Base-by-base conservation (phyloP, 1,284 basidiomycete genomes). In the Cutaneotrichosporon mucoides region DNA sequence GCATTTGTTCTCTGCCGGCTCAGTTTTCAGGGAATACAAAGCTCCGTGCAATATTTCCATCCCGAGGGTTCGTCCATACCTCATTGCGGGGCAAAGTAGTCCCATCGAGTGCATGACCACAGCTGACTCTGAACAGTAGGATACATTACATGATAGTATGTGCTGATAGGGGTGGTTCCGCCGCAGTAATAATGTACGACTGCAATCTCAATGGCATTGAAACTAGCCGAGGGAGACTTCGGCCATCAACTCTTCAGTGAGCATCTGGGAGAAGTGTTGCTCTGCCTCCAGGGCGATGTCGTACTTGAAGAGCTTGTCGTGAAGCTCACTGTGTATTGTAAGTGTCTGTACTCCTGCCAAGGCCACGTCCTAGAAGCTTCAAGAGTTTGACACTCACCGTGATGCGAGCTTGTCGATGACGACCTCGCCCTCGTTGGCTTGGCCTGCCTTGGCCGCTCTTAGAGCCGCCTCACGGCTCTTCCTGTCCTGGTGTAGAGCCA, bases 401-500 rank as follows among this genome's bases (percentile, higher is more conserved):
- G 51, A 53, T 44, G 51, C 51, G 9, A 53, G 51, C 51, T 53
- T 53, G 42, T 53, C 51, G 4, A 53, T n/a, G 6, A 53, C 33
- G 3, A 9, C 51, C 42, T 50, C 49, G n/a, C 36, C 33, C 24
- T 53, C 42, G 5, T 33, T 41, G 5, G 34, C 33, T 4, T 42
- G 51, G 33, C 51, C 51, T 8, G 43, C 51, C 3, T n/a, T 12
- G 13, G 33, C 51, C 6, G 51, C 51, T 13, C n/a, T 4, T 58
- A 72, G 66, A 11, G 53, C 52, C 2, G 61, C 57, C 55, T 71
- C 67, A 53, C 70, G 60, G 13, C 63, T 64, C 45, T 61, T 64
- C 45, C 64, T 67, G 53, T 65, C 65, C 16, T 73, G 66, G 57
- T 77, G 74, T 4, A 78, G 66, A 33, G 68, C 67, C 12, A 70